Evolutionary conservation across 305 asterid genomes (phyloP).

Genomic region (Fraxinus greggii): DNA sequence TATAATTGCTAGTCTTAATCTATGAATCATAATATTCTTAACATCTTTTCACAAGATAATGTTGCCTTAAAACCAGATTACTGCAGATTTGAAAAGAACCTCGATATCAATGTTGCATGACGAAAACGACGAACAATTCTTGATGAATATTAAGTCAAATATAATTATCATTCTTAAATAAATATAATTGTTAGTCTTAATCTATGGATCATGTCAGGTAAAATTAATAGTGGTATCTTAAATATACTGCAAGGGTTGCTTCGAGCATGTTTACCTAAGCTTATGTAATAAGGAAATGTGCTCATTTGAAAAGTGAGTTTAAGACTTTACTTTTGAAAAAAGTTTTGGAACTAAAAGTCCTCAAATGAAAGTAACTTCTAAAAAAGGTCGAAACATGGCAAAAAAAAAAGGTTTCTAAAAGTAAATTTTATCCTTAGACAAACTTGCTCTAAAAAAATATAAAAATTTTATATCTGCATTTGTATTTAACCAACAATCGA

Average conservation of each 20-base stretch:
- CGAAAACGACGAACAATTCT: not conserved
- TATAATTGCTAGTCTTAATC: not conserved
- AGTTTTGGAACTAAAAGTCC: not conserved
- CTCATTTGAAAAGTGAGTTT: not conserved
- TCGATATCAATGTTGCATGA: not conserved
- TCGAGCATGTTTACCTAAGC: not conserved
- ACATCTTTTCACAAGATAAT: too few relatives aligned
- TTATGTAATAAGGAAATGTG: not conserved
- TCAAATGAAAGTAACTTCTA: not conserved
- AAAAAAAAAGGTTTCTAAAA: not conserved
- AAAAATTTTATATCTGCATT: not conserved
- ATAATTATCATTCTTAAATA: not conserved
- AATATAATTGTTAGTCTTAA: not conserved
- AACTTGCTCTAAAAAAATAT: not conserved
- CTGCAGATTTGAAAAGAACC: not conserved
- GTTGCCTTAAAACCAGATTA: too few relatives aligned
- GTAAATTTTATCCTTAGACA: not conserved
- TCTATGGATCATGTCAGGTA: not conserved
- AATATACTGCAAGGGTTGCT: not conserved
- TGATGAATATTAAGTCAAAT: not conserved
- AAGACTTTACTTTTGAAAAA: not conserved
- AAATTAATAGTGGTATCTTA: not conserved
- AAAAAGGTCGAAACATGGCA: not conserved
- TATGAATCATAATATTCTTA: not conserved
- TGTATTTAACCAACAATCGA: not conserved